Conservation (phyloP, 345 rosid genomes). For the Eucalyptus guilfoylei region DNA sequence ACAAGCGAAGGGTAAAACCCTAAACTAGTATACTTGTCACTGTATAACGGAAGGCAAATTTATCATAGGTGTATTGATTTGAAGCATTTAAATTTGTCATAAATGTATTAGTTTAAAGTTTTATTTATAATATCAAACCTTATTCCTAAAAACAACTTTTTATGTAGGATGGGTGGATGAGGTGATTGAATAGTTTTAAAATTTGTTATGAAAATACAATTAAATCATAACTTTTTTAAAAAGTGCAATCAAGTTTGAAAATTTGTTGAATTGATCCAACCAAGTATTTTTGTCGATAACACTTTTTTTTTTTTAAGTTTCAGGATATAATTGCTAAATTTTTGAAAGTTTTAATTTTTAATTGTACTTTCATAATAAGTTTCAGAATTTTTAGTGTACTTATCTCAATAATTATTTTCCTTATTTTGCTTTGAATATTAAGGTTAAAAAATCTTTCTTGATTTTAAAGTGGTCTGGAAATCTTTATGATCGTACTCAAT, state of each 20-base stretch:
- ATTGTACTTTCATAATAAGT: too few relatives aligned
- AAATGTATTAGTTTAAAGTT: too few relatives aligned
- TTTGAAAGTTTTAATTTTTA: too few relatives aligned
- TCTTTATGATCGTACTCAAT: background rate
- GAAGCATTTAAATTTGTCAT: too few relatives aligned
- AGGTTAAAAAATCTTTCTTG: background rate
- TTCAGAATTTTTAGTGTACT: too few relatives aligned
- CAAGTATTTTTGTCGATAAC: too few relatives aligned
- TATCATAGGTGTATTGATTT: too few relatives aligned
- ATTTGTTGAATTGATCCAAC: too few relatives aligned
- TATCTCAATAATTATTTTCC: background rate
- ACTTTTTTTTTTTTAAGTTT: too few relatives aligned
- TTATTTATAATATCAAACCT: background rate
- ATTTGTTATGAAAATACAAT: too few relatives aligned
- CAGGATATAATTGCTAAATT: background rate
- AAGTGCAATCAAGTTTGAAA: accelerated
- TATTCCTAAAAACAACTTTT: background rate
- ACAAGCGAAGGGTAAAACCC: accelerated
- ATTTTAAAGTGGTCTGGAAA: background rate
- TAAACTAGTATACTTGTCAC: too few relatives aligned
- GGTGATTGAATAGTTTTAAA: background rate
- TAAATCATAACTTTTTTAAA: too few relatives aligned
- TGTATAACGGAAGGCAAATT: accelerated
- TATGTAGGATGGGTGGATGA: background rate
- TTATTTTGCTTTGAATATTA: background rate